These are phyloP conservation scores for Phtheirospermum japonicum DNA, from an alignment of 257 asterid species.

Conservation along the genomic window DNA sequence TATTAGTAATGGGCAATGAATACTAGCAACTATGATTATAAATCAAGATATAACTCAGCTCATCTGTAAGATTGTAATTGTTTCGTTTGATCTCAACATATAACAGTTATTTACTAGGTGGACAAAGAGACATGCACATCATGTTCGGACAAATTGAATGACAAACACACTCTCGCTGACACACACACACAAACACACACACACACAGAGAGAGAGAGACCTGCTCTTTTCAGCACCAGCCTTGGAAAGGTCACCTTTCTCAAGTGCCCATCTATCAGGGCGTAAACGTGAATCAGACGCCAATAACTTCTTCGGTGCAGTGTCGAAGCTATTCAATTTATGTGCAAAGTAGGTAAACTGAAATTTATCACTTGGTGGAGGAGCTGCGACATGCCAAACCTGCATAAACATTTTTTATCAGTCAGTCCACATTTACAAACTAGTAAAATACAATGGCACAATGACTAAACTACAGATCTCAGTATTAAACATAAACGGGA, in stretches of 20 bases:
- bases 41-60: background rate
- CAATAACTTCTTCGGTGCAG: constrained; percentile 88
- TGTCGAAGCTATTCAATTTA: constrained; percentile 84
- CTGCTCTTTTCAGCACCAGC: constrained; percentile 94
- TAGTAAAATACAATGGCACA: background rate
- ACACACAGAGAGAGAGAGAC: constrained; percentile 29
- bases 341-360: constrained; percentile 94
- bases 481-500: background rate
- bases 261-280: constrained; percentile 95
- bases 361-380: constrained; percentile 77
- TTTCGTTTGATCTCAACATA: no score
- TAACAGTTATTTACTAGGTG: no score
- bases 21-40: no score
- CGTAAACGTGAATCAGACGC: constrained; percentile 97
- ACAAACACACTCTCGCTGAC: no score
- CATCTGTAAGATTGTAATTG: no score
- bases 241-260: constrained; percentile 87
- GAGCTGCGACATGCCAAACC: constrained; percentile 81
- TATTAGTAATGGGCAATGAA: no score
- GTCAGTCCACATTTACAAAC: background rate
- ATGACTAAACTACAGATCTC: background rate
- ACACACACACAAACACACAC: background rate
- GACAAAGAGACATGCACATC: background rate
- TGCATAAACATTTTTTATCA: constrained; percentile 27
- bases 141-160: background rate